Evolutionary conservation across 257 asterid species (phyloP), one percentile per base, ranked within the genome.

Genomic region (Thymus mandschuricus): DNA sequence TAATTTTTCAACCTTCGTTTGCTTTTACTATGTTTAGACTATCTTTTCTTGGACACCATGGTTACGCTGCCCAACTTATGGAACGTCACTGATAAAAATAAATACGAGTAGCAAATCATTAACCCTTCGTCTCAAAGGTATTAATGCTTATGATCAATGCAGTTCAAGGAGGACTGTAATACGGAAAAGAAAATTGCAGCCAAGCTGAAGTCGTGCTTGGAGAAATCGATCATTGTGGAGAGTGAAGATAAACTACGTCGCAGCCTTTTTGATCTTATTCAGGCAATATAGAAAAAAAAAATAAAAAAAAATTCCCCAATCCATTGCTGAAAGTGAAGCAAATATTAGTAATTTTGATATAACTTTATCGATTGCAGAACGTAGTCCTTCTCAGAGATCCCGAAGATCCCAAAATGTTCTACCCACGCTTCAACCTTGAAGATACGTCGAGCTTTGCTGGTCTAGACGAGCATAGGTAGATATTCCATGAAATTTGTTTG

Each of bases 361-460:
- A 43, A 64, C 43, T 33, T 50, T 76, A 68, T 61, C 72, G 52
- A 51, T 70, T 76, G 79, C 86, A 94, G 99, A 88, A 95, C 60
- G 74, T 92, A 57, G 96, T 86, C 76, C 98, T 95, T 45, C 85
- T 95, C 73, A 75, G 86, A 76, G 98, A 95, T 76, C 95, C 92
- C 45, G 98, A 95, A 78, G 97, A 95, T 75, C 77, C 95, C 5
- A 85, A 80, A 79, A 83, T 74, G 40, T 89, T 85, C 62, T 95
- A 88, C 56, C 99, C 99, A 34, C 97, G 99, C 58, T 95, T 95
- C 87, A 95, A 89, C 80, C 83, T 95, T 76, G 98, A 95, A 78
- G 98, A 95, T 71, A 92, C 99, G 2, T 68, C 88, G 13, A 88
- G 87, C 87, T 95, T 91, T 79, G 76, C 46, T 38, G 89, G 75